phyloP scores from a whole-genome alignment of 306 rosid species.

The Lathyrus tuberosus region DNA sequence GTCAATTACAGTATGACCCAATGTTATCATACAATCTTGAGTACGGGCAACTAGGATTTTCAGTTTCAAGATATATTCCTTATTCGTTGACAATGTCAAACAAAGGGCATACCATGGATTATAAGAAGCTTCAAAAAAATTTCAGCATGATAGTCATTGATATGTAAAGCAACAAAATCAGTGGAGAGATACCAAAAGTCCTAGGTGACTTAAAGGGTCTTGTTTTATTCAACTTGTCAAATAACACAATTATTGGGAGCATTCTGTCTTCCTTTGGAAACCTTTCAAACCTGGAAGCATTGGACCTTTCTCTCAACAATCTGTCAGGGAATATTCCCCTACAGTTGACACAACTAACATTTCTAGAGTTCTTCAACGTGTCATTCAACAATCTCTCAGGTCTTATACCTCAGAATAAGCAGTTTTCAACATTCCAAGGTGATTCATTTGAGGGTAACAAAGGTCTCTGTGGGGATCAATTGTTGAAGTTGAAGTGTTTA shows the following conservation, averaged over 20 bases:
- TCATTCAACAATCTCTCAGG: slow-evolving; percentile 36
- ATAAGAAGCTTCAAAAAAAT: background rate
- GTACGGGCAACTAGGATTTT: too few relatives aligned
- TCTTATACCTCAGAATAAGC: slow-evolving; percentile 41
- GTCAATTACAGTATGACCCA: too few relatives aligned
- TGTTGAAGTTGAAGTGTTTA: too few relatives aligned
- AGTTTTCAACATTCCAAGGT: too few relatives aligned
- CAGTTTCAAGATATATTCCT: too few relatives aligned
- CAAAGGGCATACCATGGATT: slow-evolving; percentile 31
- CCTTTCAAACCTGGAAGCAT: slow-evolving; percentile 35
- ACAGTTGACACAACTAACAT: slow-evolving; percentile 30
- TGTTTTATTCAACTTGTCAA: slow-evolving; percentile 35
- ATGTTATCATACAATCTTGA: too few relatives aligned
- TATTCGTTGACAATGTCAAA: slow-evolving; percentile 10
- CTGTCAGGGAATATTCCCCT: slow-evolving; percentile 37
- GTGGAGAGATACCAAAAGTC: slow-evolving; percentile 31
- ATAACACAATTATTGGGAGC: slow-evolving; percentile 32
- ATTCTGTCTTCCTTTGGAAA: slow-evolving; percentile 41
- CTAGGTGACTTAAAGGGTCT: slow-evolving; percentile 27
- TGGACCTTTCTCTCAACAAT: slow-evolving; percentile 38
- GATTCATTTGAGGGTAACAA: too few relatives aligned
- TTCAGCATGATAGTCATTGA: slow-evolving; percentile 32
- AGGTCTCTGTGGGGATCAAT: too few relatives aligned
- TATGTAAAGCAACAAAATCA: slow-evolving; percentile 40
- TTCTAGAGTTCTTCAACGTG: slow-evolving; percentile 32